Conservation (phyloP, 306 rosid species). For the Calophaca sinica region DNA sequence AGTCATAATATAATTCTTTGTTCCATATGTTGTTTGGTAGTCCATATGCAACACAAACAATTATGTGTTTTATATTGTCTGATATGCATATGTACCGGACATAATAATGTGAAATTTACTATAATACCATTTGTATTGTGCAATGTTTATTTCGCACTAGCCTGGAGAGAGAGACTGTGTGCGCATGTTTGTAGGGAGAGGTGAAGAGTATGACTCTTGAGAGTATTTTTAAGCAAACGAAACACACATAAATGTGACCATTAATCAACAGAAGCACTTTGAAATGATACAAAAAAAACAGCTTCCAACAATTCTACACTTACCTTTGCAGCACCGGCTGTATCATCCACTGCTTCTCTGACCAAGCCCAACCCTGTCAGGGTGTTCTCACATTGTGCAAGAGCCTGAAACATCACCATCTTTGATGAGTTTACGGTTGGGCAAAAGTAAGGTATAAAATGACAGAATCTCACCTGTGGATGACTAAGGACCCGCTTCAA, state of each 20-base stretch:
- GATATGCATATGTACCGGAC: background rate
- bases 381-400: conserved; percentile 96
- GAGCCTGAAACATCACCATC: conserved; percentile 73
- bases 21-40: background rate
- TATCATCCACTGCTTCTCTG: conserved; percentile 91
- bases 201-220: background rate
- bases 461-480: conserved; percentile 70
- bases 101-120: too few species aligned
- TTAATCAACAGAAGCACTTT: conserved; percentile 31
- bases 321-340: conserved; percentile 99
- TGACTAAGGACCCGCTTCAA: conserved; percentile 91
- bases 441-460: conserved; percentile 28
- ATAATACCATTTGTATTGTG: background rate
- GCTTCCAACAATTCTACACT: conserved; percentile 43
- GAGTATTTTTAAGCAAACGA: conserved; percentile 2
- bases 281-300: conserved; percentile 35
- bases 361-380: conserved; percentile 80
- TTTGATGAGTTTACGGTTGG: conserved; percentile 35
- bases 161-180: background rate
- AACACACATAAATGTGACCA: background rate
- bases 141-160: background rate
- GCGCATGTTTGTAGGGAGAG: background rate
- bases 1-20: background rate
- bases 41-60: conserved; percentile 12
- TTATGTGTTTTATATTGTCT: background rate